Percentiles rank a stretch among this genome's conserved stretches.
Evolutionary conservation across 1,139 yeast species (phyloP).

Genomic region (Groenewaldozyma auringiensis): DNA sequence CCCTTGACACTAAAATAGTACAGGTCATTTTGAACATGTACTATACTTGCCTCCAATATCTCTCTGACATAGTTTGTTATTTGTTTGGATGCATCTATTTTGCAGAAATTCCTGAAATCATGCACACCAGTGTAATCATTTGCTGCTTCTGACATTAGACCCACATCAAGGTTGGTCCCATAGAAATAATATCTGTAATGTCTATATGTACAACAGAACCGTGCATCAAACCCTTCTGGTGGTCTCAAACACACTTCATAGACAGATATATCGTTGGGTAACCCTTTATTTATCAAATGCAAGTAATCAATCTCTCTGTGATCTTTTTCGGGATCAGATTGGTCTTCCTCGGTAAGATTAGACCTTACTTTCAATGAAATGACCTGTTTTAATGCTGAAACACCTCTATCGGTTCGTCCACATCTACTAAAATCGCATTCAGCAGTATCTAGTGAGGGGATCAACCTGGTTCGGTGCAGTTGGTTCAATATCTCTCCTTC

Average conservation of each 20-base stretch:
- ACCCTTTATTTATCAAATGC: conserved; percentile 60
- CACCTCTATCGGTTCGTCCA: conserved; percentile 96
- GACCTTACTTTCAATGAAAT: conserved; percentile 75
- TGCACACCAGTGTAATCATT: conserved; percentile 58
- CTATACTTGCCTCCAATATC: conserved; percentile 33
- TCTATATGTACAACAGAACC: conserved; percentile 77
- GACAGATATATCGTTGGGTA: conserved; percentile 78
- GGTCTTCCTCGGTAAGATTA: conserved; percentile 48
- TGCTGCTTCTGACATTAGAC: conserved; percentile 66
- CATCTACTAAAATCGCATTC: conserved; percentile 75
- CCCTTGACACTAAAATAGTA: conserved; percentile 78
- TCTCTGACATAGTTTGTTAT: conserved; percentile 64
- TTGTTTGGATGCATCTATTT: conserved; percentile 89
- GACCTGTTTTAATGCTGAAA: conserved; percentile 94
- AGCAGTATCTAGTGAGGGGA: conserved; percentile 52
- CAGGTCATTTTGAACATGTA: conserved; percentile 18
- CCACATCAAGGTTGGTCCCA: conserved; percentile 48
- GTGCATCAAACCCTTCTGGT: conserved; percentile 76
- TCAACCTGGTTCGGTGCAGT: conserved; percentile 55
- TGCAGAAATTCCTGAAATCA: conserved; percentile 92
- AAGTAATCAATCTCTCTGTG: conserved; percentile 66
- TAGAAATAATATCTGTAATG: conserved; percentile 79
- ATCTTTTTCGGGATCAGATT: conserved; percentile 50
- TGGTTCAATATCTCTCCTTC: conserved; percentile 73
- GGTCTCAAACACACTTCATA: conserved; percentile 79